Conservation (phyloP, 345 rosid genomes). For the Gossypium bickii region DNA sequence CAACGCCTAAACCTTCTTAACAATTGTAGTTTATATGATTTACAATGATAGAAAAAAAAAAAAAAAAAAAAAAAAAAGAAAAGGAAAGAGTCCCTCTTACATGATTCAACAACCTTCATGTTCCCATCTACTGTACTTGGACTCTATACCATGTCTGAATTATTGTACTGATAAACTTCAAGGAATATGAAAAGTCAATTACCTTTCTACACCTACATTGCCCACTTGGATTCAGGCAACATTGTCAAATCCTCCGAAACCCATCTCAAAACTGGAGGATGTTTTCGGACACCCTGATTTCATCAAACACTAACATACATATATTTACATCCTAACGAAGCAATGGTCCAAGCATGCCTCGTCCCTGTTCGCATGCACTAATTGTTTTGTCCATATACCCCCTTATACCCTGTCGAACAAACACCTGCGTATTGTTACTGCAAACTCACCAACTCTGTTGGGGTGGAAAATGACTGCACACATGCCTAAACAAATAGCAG, state of each 20-base stretch:
- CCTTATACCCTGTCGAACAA: conserved; percentile 26
- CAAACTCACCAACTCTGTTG: conserved; percentile 55
- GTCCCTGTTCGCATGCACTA: conserved; percentile 10
- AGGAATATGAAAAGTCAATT: background rate
- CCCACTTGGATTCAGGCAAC: background rate
- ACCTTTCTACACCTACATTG: background rate
- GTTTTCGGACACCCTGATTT: conserved; percentile 6
- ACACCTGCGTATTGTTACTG: conserved; percentile 61
- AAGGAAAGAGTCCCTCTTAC: no score
- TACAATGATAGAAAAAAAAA: no score
- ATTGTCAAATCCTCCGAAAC: background rate
- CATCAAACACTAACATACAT: background rate
- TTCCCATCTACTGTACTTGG: no score
- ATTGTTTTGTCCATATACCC: background rate
- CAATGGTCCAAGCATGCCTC: background rate
- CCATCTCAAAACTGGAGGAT: conserved; percentile 2
- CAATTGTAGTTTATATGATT: no score
- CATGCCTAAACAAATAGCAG: conserved; percentile 60
- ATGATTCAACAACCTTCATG: no score
- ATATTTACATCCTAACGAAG: background rate
- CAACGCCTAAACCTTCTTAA: no score
- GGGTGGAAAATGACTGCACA: conserved; percentile 78
- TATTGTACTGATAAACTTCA: no score
- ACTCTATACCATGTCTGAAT: no score
- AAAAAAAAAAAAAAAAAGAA: no score